Percentiles rank a stretch among this genome's conserved stretches.
These are phyloP conservation scores for Candida ipomoeae DNA, from an alignment of 805 yeast species.

Conservation along the genomic window DNA sequence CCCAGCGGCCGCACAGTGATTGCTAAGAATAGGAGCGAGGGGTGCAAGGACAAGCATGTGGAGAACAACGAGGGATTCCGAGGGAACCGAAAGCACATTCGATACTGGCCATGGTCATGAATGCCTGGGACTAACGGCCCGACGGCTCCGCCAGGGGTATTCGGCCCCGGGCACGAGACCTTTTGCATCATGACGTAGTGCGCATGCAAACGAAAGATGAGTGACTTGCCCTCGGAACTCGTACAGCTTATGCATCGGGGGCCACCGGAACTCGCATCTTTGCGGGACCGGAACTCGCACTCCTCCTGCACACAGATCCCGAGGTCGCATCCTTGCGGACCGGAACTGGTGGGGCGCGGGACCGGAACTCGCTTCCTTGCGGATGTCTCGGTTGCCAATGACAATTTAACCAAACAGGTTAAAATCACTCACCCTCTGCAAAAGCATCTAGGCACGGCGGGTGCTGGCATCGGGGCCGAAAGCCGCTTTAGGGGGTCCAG, in stretches of 20 bases:
- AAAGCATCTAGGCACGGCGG: background rate
- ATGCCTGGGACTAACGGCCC: too few species aligned
- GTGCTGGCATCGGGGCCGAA: background rate
- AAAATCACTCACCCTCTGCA: background rate
- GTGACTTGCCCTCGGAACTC: conserved; percentile 6
- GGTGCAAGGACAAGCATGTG: background rate
- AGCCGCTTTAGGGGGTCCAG: background rate
- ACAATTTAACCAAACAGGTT: conserved; percentile 4
- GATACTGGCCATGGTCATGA: too few species aligned
- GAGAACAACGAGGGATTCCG: too few species aligned
- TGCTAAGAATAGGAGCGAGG: background rate
- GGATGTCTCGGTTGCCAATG: conserved; percentile 1
- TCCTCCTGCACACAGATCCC: background rate
- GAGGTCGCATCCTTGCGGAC: background rate
- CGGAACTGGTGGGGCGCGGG: background rate
- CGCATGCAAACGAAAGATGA: background rate
- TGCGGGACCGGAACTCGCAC: background rate
- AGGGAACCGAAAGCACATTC: too few species aligned
- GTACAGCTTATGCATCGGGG: background rate
- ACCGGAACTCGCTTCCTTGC: conserved; percentile 3
- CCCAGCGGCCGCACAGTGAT: background rate
- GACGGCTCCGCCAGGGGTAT: too few species aligned
- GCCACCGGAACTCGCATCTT: background rate
- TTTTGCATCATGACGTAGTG: conserved; percentile 1
- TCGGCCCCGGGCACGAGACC: background rate